phyloP scores from a whole-genome alignment of 352 stramenopile species.

The Globisporangium ultimum region DNA sequence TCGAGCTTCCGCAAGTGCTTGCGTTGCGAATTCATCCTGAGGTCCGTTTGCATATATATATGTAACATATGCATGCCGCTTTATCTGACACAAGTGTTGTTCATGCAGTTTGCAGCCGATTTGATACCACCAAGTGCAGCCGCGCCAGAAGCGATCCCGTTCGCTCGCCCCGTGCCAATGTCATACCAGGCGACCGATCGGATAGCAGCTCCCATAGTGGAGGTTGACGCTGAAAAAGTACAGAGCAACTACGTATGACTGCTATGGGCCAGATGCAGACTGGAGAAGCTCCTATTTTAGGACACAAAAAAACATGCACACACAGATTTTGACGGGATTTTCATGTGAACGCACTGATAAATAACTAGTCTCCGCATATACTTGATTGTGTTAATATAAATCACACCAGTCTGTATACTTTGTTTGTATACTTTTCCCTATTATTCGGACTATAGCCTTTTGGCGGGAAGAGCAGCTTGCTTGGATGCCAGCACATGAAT shows the following conservation, averaged over 20 bases:
- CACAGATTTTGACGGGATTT: too few species aligned
- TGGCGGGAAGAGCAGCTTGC: too few species aligned
- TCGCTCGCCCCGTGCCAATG: constrained; percentile 41
- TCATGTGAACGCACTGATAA: too few species aligned
- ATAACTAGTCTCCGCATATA: too few species aligned
- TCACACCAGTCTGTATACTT: too few species aligned
- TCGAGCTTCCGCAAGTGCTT: constrained; percentile 71
- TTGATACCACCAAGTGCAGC: constrained; percentile 17
- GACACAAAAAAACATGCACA: too few species aligned
- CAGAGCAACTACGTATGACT: background rate
- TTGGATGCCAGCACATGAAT: too few species aligned
- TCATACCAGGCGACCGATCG: constrained; percentile 31
- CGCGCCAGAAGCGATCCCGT: constrained; percentile 46
- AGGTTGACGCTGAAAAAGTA: background rate
- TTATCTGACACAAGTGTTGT: background rate
- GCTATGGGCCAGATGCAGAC: too few species aligned
- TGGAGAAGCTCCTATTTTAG: too few species aligned
- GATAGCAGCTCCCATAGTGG: constrained; percentile 7
- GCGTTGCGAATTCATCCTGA: constrained; percentile 59
- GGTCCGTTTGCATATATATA: constrained; percentile 21
- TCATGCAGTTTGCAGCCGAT: constrained; percentile 46
- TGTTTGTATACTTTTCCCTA: too few species aligned
- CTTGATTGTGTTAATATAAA: too few species aligned
- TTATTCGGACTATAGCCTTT: too few species aligned
- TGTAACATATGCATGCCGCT: background rate